These are phyloP conservation scores for Boletus sensibilis DNA, from an alignment of 768 basidiomycete species.

Conservation along the genomic window DNA sequence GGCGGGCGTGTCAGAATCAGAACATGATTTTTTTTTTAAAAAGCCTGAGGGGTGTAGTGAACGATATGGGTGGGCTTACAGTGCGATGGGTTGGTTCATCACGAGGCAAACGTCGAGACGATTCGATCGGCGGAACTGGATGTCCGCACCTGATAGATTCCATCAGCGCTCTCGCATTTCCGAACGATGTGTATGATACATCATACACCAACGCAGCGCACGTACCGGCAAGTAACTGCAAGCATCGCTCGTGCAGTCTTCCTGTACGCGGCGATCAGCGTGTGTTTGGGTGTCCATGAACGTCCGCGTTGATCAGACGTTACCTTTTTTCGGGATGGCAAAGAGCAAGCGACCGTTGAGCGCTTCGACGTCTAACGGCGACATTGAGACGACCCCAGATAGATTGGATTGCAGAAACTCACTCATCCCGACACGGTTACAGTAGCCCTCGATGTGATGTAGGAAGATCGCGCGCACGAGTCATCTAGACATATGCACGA, in stretches of 20 bases:
- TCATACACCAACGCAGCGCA: background rate
- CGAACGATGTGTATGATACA: background rate
- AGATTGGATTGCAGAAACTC: background rate
- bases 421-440: constrained; percentile 22
- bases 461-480: background rate
- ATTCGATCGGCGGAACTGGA: constrained; percentile 86
- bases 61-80: constrained; percentile 52
- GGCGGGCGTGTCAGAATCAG: too few relatives aligned
- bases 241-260: constrained; percentile 86
- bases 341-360: constrained; percentile 87
- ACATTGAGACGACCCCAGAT: background rate
- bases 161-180: background rate
- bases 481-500: background rate
- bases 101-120: constrained; percentile 93
- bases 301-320: background rate
- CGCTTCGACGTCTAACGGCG: constrained; percentile 58
- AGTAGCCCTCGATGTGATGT: background rate
- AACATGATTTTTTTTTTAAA: too few relatives aligned
- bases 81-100: constrained; percentile 87
- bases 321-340: constrained; percentile 97
- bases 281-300: background rate
- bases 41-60: background rate
- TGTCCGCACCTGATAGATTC: constrained; percentile 73
- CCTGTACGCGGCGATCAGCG: constrained; percentile 44
- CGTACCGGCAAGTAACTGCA: constrained; percentile 80